Conservation (phyloP, 352 stramenopile species). For the Globisporangium echinulatum region DNA sequence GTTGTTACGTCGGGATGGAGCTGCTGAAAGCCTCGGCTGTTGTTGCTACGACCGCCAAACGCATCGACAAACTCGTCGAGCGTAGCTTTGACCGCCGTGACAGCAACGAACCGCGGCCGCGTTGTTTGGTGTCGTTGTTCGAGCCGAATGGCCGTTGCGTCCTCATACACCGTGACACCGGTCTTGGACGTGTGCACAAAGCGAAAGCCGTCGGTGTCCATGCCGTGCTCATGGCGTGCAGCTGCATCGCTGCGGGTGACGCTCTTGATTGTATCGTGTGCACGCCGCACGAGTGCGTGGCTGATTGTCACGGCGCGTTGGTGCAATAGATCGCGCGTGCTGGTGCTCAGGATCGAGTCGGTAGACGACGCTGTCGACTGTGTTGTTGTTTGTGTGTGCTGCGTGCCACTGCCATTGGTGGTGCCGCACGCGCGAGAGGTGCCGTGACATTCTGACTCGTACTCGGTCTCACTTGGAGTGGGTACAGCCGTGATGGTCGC, state of each 20-base stretch:
- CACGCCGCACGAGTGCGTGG: slow-evolving; percentile 9
- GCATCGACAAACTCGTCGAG: slow-evolving; percentile 24
- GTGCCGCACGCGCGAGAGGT: background rate
- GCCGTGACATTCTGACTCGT: background rate
- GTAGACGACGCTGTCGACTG: background rate
- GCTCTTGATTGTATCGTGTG: slow-evolving; percentile 11
- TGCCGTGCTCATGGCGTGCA: background rate
- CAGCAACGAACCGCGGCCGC: slow-evolving; percentile 8
- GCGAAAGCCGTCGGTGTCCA: slow-evolving; percentile 13
- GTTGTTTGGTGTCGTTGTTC: background rate
- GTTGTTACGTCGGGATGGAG: slow-evolving; percentile 14
- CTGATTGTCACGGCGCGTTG: slow-evolving; percentile 8
- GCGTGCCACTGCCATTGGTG: slow-evolving; percentile 6
- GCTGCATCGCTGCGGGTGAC: slow-evolving; percentile 7
- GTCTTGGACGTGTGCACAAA: slow-evolving; percentile 7
- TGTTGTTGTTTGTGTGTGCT: slow-evolving; percentile 1
- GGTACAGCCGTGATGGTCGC: background rate
- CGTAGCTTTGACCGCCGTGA: slow-evolving; percentile 17
- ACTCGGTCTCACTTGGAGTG: background rate
- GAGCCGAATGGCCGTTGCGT: slow-evolving; percentile 6
- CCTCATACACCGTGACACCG: slow-evolving; percentile 11
- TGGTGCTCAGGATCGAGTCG: slow-evolving; percentile 6
- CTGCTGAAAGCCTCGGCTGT: background rate
- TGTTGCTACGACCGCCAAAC: slow-evolving; percentile 12
- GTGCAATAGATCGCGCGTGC: slow-evolving; percentile 7